A percentile compares a stretch with the other conserved stretches of the same genome.
Evolutionary conservation across 306 rosid species (phyloP).

Genomic region (Elaeagnus macrophylla): DNA sequence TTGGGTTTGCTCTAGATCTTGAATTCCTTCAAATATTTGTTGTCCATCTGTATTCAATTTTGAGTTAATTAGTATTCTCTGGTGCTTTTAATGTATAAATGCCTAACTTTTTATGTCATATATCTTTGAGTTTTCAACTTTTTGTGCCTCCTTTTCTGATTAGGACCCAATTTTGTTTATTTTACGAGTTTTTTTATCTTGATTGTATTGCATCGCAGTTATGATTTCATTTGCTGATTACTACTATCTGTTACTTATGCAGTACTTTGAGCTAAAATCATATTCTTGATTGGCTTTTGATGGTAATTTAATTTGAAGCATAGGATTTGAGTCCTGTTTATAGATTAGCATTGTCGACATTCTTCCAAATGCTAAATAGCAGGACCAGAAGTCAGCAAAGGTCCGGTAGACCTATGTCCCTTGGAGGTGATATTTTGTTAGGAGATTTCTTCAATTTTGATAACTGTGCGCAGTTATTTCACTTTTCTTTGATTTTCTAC

Average conservation of each 20-base stretch:
- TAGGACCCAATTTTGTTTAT: no score
- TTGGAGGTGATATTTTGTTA: no score
- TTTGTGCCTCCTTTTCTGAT: conserved; percentile 13
- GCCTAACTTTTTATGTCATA: conserved; percentile 13
- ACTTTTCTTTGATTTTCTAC: no score
- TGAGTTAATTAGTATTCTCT: conserved; percentile 12
- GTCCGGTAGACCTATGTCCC: no score
- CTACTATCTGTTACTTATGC: conserved; percentile 30
- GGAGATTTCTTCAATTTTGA: no score
- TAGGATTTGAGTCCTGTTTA: conserved; percentile 14
- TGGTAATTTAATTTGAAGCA: no score
- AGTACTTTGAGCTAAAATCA: conserved; percentile 27
- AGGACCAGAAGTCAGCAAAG: conserved; percentile 65
- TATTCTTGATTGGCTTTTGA: conserved; percentile 23
- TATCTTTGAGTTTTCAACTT: conserved; percentile 1
- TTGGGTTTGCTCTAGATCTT: no score
- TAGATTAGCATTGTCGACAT: conserved; percentile 11
- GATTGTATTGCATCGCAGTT: no score
- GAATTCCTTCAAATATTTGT: not conserved
- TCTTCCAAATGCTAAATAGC: conserved; percentile 56
- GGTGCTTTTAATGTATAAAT: not conserved
- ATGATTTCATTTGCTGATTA: conserved; percentile 7
- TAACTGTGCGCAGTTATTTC: no score
- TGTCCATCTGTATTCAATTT: conserved; percentile 12
- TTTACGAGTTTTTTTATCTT: no score